Conservation (phyloP, 2,329 filamentous ascomycete genomes). For the Orbilia brochopaga region DNA sequence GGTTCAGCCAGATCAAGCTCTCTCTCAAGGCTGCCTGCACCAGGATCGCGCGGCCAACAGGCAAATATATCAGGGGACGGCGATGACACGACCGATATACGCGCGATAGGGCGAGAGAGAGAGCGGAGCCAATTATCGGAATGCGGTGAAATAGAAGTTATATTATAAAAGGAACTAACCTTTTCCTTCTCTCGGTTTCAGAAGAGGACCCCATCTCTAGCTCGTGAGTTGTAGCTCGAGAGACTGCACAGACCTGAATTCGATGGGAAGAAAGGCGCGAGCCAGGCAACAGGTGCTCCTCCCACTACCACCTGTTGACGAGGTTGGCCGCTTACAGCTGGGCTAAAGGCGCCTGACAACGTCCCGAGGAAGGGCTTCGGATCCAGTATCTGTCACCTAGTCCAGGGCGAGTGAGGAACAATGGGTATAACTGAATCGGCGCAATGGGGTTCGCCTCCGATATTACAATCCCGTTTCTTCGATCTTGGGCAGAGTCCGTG, state of each 20-base stretch:
- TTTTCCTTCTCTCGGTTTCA: conserved; percentile 50
- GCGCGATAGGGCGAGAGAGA: conserved; percentile 1
- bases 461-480: not conserved
- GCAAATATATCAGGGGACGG: too few species aligned
- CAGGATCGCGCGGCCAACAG: not conserved
- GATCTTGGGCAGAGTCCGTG: not conserved
- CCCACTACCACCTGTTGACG: conserved; percentile 37
- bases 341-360: not conserved
- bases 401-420: not conserved
- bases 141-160: conserved; percentile 5
- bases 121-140: not conserved
- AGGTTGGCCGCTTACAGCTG: conserved; percentile 8
- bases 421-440: not conserved
- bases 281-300: conserved; percentile 48
- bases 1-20: conserved; percentile 3
- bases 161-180: conserved; percentile 18
- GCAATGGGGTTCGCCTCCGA: not conserved
- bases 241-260: conserved; percentile 5
- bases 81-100: too few species aligned
- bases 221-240: conserved; percentile 20
- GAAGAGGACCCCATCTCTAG: conserved; percentile 44
- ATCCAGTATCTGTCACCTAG: not conserved
- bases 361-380: not conserved
- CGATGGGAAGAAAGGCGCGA: conserved; percentile 21
- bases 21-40: not conserved